Evolutionary conservation across 352 stramenopile species (phyloP).

Genomic region (Pythium guiyangense): DNA sequence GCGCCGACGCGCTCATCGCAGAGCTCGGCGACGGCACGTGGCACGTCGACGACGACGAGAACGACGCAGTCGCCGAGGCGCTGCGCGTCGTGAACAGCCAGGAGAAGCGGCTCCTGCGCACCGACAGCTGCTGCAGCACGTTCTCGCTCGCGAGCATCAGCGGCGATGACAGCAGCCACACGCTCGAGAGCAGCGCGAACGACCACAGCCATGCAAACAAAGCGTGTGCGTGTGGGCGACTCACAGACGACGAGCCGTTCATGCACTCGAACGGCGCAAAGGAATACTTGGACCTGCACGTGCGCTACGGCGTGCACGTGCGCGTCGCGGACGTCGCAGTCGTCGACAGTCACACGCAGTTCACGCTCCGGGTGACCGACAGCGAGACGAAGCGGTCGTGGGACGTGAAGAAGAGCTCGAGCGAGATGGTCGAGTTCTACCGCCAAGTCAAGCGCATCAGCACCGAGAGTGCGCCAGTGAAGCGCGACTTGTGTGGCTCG

Average conservation of each 20-base stretch:
- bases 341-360: conserved; percentile 25
- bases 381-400: conserved; percentile 52
- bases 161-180: background rate
- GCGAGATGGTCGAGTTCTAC: conserved; percentile 62
- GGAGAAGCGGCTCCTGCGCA: conserved; percentile 19
- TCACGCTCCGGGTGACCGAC: conserved; percentile 46
- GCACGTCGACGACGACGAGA: conserved; percentile 28
- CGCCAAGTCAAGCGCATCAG: conserved; percentile 51
- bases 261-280: conserved; percentile 21
- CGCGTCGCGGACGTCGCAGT: conserved; percentile 38
- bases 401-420: conserved; percentile 51
- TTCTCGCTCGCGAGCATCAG: conserved; percentile 6
- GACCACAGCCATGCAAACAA: background rate
- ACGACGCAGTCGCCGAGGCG: conserved; percentile 7
- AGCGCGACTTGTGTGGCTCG: conserved; percentile 46
- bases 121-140: conserved; percentile 17
- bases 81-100: conserved; percentile 14
- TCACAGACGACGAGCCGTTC: conserved; percentile 15
- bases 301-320: conserved; percentile 40
- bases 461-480: conserved; percentile 46
- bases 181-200: background rate
- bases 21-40: conserved; percentile 25
- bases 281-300: conserved; percentile 44
- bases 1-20: conserved; percentile 26
- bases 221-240: conserved; percentile 1